A percentile compares a stretch with the other conserved stretches of the same genome.
Evolutionary conservation across 257 asterid genomes (phyloP).

Genomic region (Ophiorrhiza pumila): DNA sequence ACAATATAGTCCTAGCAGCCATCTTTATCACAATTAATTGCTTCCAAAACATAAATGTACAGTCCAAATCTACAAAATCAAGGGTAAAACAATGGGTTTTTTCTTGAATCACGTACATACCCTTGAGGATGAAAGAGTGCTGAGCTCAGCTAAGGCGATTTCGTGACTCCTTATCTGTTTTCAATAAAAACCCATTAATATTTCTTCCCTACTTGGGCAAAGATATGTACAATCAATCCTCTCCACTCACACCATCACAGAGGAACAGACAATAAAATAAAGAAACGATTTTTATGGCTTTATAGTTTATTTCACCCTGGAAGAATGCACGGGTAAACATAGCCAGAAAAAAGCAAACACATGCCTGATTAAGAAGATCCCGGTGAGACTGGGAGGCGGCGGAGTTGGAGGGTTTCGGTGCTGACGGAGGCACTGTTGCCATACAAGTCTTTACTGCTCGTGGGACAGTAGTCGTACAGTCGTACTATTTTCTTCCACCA

Average conservation of each 20-base stretch:
- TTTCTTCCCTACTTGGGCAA: not conserved
- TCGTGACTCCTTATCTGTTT: constrained; percentile 58
- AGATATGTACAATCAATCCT: not conserved
- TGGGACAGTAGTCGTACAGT: too few relatives aligned
- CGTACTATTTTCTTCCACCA: too few relatives aligned
- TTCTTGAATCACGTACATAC: constrained; percentile 24
- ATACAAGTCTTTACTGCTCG: not conserved
- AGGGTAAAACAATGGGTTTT: too few relatives aligned
- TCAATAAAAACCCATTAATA: not conserved
- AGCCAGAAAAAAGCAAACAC: not conserved
- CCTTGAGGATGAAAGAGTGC: constrained; percentile 48
- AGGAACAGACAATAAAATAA: too few relatives aligned
- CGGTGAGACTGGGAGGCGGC: constrained; percentile 10
- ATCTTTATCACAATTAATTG: not conserved
- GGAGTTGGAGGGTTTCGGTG: constrained; percentile 5
- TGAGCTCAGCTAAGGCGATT: constrained; percentile 77
- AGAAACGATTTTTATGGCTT: not conserved
- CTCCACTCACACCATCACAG: not conserved
- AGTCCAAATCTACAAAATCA: not conserved
- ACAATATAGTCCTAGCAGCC: not conserved
- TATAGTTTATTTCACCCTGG: not conserved
- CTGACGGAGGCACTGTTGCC: constrained; percentile 16
- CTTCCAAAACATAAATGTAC: not conserved
- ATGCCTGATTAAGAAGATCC: constrained; percentile 16
- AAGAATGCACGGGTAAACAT: not conserved